Conservation (phyloP, 1,284 basidiomycete species). For the Fomitopsis schrenkii region DNA sequence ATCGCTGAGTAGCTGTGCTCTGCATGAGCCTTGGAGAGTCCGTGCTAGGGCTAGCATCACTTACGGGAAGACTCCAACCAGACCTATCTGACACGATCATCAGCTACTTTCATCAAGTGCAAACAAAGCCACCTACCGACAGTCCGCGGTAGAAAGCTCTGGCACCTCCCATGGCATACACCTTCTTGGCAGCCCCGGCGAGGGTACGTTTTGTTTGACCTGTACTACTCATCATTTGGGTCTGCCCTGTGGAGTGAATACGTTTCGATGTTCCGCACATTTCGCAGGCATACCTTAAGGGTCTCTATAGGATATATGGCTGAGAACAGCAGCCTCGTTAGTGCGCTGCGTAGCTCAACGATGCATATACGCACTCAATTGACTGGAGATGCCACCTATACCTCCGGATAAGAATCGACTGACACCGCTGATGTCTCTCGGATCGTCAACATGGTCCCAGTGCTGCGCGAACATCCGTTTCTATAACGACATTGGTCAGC, state of each 20-base stretch:
- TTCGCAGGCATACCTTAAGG: slow-evolving; percentile 53
- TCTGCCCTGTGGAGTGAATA: slow-evolving; percentile 40
- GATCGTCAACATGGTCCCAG: slow-evolving; percentile 87
- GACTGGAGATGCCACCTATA: slow-evolving; percentile 91
- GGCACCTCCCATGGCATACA: slow-evolving; percentile 81
- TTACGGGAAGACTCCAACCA: slow-evolving; percentile 88
- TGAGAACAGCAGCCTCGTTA: slow-evolving; percentile 27
- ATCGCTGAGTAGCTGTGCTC: slow-evolving; percentile 74
- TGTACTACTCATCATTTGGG: slow-evolving; percentile 90
- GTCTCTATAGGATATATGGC: slow-evolving; percentile 91
- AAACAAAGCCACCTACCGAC: slow-evolving; percentile 52
- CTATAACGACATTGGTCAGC: slow-evolving; percentile 32
- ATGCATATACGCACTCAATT: slow-evolving; percentile 63
- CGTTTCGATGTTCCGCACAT: neutral
- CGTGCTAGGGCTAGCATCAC: slow-evolving; percentile 22
- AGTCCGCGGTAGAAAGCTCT: slow-evolving; percentile 91
- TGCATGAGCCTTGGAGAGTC: neutral
- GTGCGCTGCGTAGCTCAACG: slow-evolving; percentile 5
- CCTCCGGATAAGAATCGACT: slow-evolving; percentile 96
- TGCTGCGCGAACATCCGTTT: slow-evolving; percentile 94
- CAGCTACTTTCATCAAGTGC: neutral
- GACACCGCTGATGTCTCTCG: slow-evolving; percentile 85
- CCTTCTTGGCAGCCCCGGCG: slow-evolving; percentile 53
- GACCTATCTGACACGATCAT: slow-evolving; percentile 60
- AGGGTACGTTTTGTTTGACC: slow-evolving; percentile 59